A percentile compares a stretch with the other conserved stretches of the same genome.
Evolutionary conservation across 768 basidiomycete genomes (phyloP).

Genomic region (Mycena rosella): DNA sequence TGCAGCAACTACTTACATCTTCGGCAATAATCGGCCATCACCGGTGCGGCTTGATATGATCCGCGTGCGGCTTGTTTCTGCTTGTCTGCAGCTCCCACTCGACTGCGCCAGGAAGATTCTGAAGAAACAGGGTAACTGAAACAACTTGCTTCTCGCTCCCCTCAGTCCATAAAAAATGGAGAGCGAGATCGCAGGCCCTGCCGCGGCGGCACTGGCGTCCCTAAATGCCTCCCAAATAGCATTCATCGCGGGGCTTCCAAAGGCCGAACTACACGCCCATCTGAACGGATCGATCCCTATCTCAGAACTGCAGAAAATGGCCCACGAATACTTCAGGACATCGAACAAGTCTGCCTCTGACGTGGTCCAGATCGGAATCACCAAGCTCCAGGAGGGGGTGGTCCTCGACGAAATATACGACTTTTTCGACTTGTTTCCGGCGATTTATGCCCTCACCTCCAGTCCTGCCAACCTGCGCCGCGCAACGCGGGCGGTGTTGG

Average conservation of each 20-base stretch:
- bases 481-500: conserved; percentile 75
- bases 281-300: conserved; percentile 33
- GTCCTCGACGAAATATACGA: conserved; percentile 43
- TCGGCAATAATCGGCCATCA: no score
- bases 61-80: no score
- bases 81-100: no score
- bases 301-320: conserved; percentile 28
- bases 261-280: conserved; percentile 72
- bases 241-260: conserved; percentile 76
- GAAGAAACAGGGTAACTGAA: no score
- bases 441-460: conserved; percentile 82
- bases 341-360: conserved; percentile 33
- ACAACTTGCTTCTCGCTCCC: no score
- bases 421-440: conserved; percentile 56
- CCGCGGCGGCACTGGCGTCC: conserved; percentile 65
- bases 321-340: conserved; percentile 14
- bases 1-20: no score
- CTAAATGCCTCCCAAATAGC: conserved; percentile 63
- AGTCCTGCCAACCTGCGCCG: conserved; percentile 65
- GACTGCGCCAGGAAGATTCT: no score
- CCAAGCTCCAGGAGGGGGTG: conserved; percentile 56
- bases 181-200: conserved; percentile 53
- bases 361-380: conserved; percentile 46
- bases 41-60: no score
- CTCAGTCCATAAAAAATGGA: no score